Conservation (phyloP, 306 rosid genomes). For the Sophora flavescens region DNA sequence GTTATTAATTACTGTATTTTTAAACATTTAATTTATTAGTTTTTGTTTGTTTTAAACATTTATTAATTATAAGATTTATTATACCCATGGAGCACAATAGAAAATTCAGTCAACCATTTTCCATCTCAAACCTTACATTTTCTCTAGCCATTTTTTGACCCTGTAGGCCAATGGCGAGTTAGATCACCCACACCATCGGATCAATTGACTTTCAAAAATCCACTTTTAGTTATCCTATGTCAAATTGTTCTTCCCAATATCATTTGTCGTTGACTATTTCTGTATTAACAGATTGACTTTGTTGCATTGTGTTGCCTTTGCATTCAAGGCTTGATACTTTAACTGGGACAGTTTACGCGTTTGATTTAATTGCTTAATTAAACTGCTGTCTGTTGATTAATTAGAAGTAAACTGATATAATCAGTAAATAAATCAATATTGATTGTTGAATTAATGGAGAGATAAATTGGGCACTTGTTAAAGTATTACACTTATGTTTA, state of each 20-base stretch:
- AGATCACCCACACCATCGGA: conserved; percentile 61
- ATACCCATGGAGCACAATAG: too few species aligned
- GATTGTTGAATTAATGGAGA: not conserved
- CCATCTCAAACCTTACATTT: not conserved
- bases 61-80: too few species aligned
- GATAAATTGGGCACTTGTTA: not conserved
- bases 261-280: conserved; percentile 38
- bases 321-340: conserved; percentile 39
- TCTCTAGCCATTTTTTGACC: not conserved
- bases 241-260: conserved; percentile 35
- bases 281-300: conserved; percentile 27
- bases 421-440: conserved; percentile 4
- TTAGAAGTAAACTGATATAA: not conserved
- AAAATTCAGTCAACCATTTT: not conserved
- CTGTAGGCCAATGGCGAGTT: conserved; percentile 52
- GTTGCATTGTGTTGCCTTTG: not conserved
- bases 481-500: too few species aligned
- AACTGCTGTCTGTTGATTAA: not conserved
- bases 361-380: conserved; percentile 25
- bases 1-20: too few species aligned
- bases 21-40: too few species aligned
- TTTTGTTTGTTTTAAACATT: too few species aligned
- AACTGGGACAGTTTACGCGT: conserved; percentile 9
- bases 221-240: conserved; percentile 9
- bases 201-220: conserved; percentile 50